phyloP scores from a whole-genome alignment of 805 yeast species.

The Spencermartinsiella europaea region DNA sequence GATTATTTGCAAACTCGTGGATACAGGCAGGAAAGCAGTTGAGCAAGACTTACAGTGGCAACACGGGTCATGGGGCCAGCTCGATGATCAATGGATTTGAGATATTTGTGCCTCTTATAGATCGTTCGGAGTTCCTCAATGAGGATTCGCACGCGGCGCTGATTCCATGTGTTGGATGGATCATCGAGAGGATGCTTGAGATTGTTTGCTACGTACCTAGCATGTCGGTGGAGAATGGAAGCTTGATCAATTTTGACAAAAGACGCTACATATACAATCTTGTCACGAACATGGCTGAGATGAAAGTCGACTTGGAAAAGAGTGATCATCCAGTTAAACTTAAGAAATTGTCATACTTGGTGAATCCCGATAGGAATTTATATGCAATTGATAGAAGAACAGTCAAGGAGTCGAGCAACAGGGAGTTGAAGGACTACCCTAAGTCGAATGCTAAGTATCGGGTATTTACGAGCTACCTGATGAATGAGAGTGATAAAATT shows the following conservation, averaged over 20 bases:
- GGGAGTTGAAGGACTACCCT: conserved; percentile 39
- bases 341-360: conserved; percentile 25
- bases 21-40: conserved; percentile 45
- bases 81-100: conserved; percentile 15
- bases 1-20: conserved; percentile 70
- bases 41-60: conserved; percentile 17
- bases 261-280: conserved; percentile 62
- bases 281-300: conserved; percentile 47
- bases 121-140: conserved; percentile 15
- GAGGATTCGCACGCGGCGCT: conserved; percentile 37
- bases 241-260: conserved; percentile 80
- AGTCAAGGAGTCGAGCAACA: conserved; percentile 37
- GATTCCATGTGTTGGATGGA: conserved; percentile 91
- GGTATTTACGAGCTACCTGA: conserved; percentile 44
- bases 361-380: conserved; percentile 28
- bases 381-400: conserved; percentile 27
- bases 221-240: conserved; percentile 59
- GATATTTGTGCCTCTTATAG: conserved; percentile 27
- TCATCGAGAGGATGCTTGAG: conserved; percentile 72
- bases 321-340: conserved; percentile 7
- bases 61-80: not conserved
- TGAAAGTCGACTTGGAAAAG: conserved; percentile 28
- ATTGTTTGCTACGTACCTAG: conserved; percentile 74
- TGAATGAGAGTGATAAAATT: conserved; percentile 47
- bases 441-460: conserved; percentile 34